Conservation (phyloP, 768 basidiomycete species). For the Termitomyces sp. region DNA sequence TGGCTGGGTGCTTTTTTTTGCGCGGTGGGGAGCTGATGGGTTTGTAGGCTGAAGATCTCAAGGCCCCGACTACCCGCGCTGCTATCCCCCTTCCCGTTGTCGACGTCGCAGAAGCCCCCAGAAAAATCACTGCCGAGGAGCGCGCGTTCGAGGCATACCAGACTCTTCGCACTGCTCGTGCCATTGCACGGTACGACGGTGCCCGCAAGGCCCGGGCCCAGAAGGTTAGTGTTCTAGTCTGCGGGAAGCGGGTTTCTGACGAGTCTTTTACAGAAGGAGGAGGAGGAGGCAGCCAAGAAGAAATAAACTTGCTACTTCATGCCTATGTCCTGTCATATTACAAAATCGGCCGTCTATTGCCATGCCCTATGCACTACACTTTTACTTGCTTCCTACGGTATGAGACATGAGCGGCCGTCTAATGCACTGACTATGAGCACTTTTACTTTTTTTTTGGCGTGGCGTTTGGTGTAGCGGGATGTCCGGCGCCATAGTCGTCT, state of each 20-base stretch:
- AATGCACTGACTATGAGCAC: constrained; percentile 27
- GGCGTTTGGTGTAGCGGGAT: too few relatives aligned
- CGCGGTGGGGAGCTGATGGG: background rate
- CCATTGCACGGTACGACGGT: constrained; percentile 81
- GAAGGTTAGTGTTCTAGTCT: constrained; percentile 52
- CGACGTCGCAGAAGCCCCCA: constrained; percentile 74
- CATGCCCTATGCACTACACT: constrained; percentile 13
- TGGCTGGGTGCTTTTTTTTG: constrained; percentile 11
- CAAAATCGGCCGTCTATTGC: too few relatives aligned
- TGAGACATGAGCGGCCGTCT: too few relatives aligned
- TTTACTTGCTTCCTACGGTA: too few relatives aligned
- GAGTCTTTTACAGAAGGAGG: constrained; percentile 63
- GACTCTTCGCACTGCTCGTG: constrained; percentile 81
- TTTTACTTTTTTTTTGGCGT: too few relatives aligned
- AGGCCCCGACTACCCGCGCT: constrained; percentile 66
- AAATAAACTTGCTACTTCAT: constrained; percentile 48
- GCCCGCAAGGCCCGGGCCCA: constrained; percentile 78
- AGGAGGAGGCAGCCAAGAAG: constrained; percentile 91
- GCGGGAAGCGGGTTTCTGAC: constrained; percentile 10
- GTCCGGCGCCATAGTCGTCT: too few relatives aligned
- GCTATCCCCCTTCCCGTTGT: constrained; percentile 62
- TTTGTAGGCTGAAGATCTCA: constrained; percentile 75
- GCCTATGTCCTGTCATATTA: constrained; percentile 19
- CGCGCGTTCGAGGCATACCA: constrained; percentile 85
- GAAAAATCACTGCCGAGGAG: constrained; percentile 90